Base-by-base conservation (phyloP, 352 stramenopile species). In the Phytophthora crassamura region DNA sequence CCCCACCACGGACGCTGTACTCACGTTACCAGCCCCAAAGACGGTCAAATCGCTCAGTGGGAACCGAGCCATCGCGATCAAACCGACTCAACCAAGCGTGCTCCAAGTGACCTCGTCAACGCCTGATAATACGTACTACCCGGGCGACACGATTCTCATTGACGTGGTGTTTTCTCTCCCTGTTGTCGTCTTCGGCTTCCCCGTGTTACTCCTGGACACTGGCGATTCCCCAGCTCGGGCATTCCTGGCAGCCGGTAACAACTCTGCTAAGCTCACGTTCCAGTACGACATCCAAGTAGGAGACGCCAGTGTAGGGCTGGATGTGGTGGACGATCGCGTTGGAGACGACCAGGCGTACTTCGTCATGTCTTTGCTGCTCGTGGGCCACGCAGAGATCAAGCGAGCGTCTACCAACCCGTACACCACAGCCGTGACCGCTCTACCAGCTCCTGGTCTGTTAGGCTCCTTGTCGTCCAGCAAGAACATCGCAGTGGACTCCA, bases 81-180 rank as follows among this genome's bases (percentile, higher is more conserved):
- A 89, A 50, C 69, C 83, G 9, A 80, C 71, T 0, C 62, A 72
- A 14, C 84, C 84, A 5, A 59, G 43, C 6, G 71, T 92, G 6
- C 7, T 76, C 0, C 39, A 56, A 7, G 52, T 93, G 3, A 81
- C 69, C 0, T 77, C 81, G 0, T 20, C 61, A 14, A 77, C 54
- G 6, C 16, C 71, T 0, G 70, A 88, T 51, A 85, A 72, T 2
- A 82, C 61, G 7, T 92, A 90, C 41, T 86, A 75, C 43, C 69
- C 77, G 10, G 86, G 86, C 3, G 86, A 94, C 35, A 71, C 53
- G 0, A 67, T 94, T 12, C 54, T 78, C 0, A 60, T 94, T 16
- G 57, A 81, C 7, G 70, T 94, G 1, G 54, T 69, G 3, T 94
- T 94, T 42, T 86, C 86, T 2, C 46, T 92, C 22, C 84, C 82